Base-by-base conservation (phyloP, 495 filamentous ascomycete genomes). In the Neurospora sp. region DNA sequence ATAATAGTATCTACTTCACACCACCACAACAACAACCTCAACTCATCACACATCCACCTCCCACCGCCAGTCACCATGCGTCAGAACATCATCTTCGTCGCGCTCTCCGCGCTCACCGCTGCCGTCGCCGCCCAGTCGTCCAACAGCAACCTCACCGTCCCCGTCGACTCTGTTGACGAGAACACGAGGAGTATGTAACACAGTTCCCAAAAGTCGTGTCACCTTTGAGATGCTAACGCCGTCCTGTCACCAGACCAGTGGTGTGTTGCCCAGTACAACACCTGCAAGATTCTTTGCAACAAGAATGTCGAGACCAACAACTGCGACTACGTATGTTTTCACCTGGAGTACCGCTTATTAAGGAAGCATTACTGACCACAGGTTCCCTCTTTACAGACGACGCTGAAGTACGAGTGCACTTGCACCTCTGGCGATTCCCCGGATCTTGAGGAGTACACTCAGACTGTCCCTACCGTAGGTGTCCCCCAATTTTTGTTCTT, bases 381-480 rank as follows among this genome's bases (percentile, higher is more conserved):
- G 31, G 27, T 66, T 35, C 27, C 14, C 54, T 66, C 39, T 16
- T 31, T 42, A 44, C 71, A 83, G 82, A 60, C 27, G n/a, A 77
- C 77, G 20, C 70, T 82, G 39, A 70, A 70, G 8, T 84, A 75
- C 76, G 39, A 37, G 23, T 84, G 82, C 77, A 74, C 70, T 1
- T 84, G 82, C 81, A 23, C n/a, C 23, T 80, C 83, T 70, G 78
- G 75, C 73, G 71, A 77, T 10, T 77, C 82, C 16, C 82, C 82
- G 5, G 80, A 75, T 42, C 81, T 84, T 18, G 73, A 81, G 70
- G 78, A 83, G 70, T 84, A 83, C 76, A 76, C 42, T 35, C 77
- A 82, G 78, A 79, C 80, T 42, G 77, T 84, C 44, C 80, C 80
- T 27, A 80, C 77, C 18, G 81, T 83, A 69, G 73, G 81, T 75